Evolutionary conservation across 768 basidiomycete species (phyloP).

Genomic region (Mycena alexandri): DNA sequence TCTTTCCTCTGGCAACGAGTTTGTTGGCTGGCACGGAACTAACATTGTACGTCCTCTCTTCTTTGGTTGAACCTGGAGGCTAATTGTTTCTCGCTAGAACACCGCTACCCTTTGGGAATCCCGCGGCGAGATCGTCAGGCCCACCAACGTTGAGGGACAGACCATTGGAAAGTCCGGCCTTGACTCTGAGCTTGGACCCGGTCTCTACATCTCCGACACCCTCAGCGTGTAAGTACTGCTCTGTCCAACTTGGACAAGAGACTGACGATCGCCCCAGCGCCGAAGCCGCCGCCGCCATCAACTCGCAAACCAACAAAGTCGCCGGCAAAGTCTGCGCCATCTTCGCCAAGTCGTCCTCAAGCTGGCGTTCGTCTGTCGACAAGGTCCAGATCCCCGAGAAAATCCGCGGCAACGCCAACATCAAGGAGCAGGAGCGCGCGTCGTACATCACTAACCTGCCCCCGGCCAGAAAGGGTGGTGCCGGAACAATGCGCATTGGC

Average conservation of each 20-base stretch:
- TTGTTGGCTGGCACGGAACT: conserved; percentile 18
- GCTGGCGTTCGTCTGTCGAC: not conserved
- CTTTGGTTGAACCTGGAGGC: not conserved
- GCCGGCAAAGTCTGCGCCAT: conserved; percentile 19
- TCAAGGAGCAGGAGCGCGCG: conserved; percentile 6
- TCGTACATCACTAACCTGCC: conserved; percentile 3
- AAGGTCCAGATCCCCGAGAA: conserved; percentile 16
- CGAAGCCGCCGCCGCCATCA: conserved; percentile 11
- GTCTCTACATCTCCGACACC: conserved; percentile 18
- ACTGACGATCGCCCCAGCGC: not conserved
- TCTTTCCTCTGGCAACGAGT: conserved; percentile 13
- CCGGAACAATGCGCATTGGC: not conserved
- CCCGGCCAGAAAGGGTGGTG: not conserved
- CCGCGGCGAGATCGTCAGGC: conserved; percentile 8
- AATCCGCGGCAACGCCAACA: conserved; percentile 5
- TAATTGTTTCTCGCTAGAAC: not conserved
- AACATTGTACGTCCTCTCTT: not conserved
- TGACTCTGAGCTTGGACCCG: conserved; percentile 16
- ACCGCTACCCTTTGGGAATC: conserved; percentile 16
- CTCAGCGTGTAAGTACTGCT: conserved; percentile 11
- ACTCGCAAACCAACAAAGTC: conserved; percentile 5
- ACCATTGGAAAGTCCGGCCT: conserved; percentile 8
- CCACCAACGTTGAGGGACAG: conserved; percentile 5
- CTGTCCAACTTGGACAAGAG: not conserved
- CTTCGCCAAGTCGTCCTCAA: conserved; percentile 16